Percentiles rank a stretch among this genome's conserved stretches.
Evolutionary conservation across 2,329 filamentous ascomycete species (phyloP).

Genomic region (Cercospora sesami): DNA sequence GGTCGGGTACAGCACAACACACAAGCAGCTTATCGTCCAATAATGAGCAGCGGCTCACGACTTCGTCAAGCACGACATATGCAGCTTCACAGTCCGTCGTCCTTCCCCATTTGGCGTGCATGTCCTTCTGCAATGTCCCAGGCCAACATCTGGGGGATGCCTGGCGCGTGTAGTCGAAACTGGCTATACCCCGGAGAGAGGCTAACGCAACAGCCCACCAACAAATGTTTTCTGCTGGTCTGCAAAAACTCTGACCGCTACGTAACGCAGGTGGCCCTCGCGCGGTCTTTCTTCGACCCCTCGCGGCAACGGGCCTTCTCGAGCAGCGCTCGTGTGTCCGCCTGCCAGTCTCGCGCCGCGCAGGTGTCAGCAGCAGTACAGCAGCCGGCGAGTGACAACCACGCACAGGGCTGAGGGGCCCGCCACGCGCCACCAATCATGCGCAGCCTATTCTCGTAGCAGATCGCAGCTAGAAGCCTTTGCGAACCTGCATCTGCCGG

Average conservation of each 20-base stretch:
- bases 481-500: conserved; percentile 4
- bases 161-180: not conserved
- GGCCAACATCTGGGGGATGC: not conserved
- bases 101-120: not conserved
- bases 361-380: not conserved
- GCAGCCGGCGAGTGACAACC: not conserved
- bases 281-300: too few species aligned
- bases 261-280: not conserved
- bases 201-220: not conserved
- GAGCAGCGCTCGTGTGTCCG: not conserved
- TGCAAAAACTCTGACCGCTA: not conserved
- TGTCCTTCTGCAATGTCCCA: not conserved
- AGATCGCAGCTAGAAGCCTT: conserved; percentile 13
- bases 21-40: not conserved
- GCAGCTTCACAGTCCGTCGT: not conserved
- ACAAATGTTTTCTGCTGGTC: not conserved
- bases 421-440: conserved; percentile 6
- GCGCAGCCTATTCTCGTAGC: not conserved
- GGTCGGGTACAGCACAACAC: not conserved
- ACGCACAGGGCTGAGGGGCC: not conserved
- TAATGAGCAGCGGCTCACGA: not conserved
- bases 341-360: not conserved
- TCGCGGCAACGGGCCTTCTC: not conserved
- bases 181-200: not conserved
- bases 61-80: not conserved